Conservation (phyloP, 2,329 filamentous ascomycete genomes). For the Cryphonectria carpinicola region DNA sequence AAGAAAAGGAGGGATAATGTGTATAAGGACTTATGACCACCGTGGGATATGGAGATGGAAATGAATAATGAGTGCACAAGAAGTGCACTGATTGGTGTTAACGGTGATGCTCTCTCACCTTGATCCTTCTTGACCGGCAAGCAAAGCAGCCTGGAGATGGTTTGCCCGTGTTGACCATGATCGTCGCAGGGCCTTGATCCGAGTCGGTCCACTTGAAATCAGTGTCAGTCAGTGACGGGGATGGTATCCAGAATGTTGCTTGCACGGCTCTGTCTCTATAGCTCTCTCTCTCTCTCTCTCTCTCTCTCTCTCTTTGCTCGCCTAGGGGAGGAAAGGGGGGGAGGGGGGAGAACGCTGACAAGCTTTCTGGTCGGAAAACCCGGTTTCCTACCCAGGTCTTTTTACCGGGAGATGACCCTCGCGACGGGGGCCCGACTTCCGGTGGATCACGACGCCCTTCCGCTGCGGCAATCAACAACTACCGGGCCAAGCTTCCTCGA, state of each 20-base stretch:
- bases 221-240: background rate
- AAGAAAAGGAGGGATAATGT: background rate
- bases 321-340: background rate
- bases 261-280: background rate
- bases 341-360: background rate
- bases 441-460: background rate
- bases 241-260: background rate
- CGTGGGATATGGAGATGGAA: background rate
- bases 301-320: background rate
- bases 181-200: background rate
- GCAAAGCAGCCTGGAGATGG: slow-evolving; percentile 29
- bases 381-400: background rate
- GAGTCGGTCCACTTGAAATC: background rate
- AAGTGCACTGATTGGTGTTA: background rate
- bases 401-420: background rate
- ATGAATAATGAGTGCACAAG: background rate
- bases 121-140: slow-evolving; percentile 28
- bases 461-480: background rate
- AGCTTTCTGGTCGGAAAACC: background rate
- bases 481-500: background rate
- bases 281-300: background rate
- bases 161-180: slow-evolving; percentile 30
- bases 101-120: slow-evolving; percentile 18
- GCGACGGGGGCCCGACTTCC: background rate
- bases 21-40: background rate